Base-by-base conservation (phyloP, 768 basidiomycete species). In the Trametopsis cervina region DNA sequence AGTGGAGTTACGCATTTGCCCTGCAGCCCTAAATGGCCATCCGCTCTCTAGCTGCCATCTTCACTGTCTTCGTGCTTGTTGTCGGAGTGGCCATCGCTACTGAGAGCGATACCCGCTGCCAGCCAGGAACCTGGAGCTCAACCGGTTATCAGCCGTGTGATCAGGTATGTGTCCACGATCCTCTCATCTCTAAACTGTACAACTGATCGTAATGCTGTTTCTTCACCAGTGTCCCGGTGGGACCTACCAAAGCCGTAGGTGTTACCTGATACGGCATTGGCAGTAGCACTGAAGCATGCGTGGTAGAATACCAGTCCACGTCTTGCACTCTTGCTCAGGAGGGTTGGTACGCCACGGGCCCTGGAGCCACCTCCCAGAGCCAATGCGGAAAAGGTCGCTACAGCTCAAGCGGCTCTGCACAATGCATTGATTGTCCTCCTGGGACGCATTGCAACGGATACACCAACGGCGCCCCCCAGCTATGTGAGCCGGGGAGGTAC, bases 401-500 rank as follows among this genome's bases (percentile, higher is more conserved):
- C 46, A 57, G 56, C 51, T 24, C 50, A 0, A 46, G 42, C 13
- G 54, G 54, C 13, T 43, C 52, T 2, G 50, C 48, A 13, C 4
- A 40, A 4, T 60, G 59, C 53, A 57, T 52, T 1, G 35, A 41
- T 2, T 60, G 59, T 38, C 56, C 56, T 1, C 27, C 54, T 9
- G 59, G 56, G 4, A 43, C 56, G 15, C 48, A 52, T 25, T 60
- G 59, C 49, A 53, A 54, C 39, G 52, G 52, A 6, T n/a, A 49
- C 4, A 50, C 52, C 4, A 53, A 54, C 38, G 42, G 48, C 3
- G 9, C 5, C 15, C 54, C 54, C 21, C 23, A n/a, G 9, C 45
- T 38, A 20, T 59, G 57, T 41, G 45, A 40, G 4, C 44, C 45
- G 4, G 57, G 57, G 1, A 42, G 41, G 33, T 56, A 44, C 49